A percentile compares a stretch with the other conserved stretches of the same genome.
Evolutionary conservation across 2,329 filamentous ascomycete genomes (phyloP).

Genomic region (Ceratocystis eucalypticola): DNA sequence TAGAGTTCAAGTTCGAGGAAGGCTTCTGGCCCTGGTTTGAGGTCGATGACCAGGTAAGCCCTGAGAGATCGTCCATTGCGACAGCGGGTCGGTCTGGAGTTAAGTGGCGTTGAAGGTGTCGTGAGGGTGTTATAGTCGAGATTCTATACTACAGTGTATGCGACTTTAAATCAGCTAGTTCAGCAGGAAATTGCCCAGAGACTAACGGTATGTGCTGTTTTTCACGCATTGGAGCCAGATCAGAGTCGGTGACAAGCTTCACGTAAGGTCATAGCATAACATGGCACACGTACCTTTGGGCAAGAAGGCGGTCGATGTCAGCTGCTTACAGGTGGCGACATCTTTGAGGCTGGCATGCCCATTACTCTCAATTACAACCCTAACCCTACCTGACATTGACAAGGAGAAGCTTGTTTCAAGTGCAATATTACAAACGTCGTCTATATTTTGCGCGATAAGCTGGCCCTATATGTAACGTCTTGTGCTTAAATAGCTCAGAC

Average conservation of each 20-base stretch:
- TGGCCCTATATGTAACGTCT: neutral
- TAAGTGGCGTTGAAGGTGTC: neutral
- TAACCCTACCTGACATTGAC: neutral
- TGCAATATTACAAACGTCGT: neutral
- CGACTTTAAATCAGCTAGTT: neutral
- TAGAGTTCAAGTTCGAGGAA: conserved; percentile 25
- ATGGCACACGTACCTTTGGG: neutral
- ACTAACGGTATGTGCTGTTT: neutral
- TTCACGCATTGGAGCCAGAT: neutral
- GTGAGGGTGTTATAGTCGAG: neutral
- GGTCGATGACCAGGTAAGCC: conserved; percentile 43
- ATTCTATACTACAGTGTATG: neutral
- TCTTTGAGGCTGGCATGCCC: neutral
- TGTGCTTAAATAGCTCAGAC: neutral
- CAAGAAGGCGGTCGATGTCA: neutral
- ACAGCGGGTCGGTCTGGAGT: neutral
- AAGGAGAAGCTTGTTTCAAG: neutral
- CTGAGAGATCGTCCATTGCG: conserved; percentile 49
- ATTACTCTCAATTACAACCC: neutral
- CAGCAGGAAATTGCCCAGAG: neutral
- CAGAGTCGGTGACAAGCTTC: conserved; percentile 10
- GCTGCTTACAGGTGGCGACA: neutral
- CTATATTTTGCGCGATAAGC: neutral
- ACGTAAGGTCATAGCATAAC: neutral
- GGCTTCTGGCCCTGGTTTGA: conserved; percentile 30